Evolutionary conservation across 1,284 basidiomycete genomes (phyloP).

Genomic region (Apiotrichum domesticum): DNA sequence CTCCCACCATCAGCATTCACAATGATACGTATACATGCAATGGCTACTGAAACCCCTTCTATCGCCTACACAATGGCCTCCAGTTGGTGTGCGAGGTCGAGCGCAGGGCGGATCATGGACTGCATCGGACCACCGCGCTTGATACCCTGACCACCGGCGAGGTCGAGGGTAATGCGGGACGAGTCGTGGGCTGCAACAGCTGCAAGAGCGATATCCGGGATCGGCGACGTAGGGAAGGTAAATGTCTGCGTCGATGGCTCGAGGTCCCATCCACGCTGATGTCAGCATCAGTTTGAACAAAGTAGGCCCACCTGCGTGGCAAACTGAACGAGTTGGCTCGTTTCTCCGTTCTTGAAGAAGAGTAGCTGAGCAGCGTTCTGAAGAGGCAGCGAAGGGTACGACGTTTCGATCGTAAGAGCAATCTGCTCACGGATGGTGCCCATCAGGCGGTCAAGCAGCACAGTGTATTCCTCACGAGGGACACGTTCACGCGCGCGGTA

Average conservation of each 20-base stretch:
- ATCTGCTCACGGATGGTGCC: slow-evolving; percentile 46
- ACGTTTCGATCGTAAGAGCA: slow-evolving; percentile 46
- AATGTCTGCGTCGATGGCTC: slow-evolving; percentile 39
- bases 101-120: slow-evolving; percentile 42
- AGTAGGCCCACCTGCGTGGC: slow-evolving; percentile 26
- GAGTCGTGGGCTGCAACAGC: slow-evolving; percentile 18
- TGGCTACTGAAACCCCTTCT: neutral
- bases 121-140: slow-evolving; percentile 35
- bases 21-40: slow-evolving; percentile 20
- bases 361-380: slow-evolving; percentile 42
- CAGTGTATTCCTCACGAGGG: slow-evolving; percentile 44
- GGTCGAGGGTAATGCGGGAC: slow-evolving; percentile 18
- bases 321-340: slow-evolving; percentile 32
- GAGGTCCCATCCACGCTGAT: slow-evolving; percentile 41
- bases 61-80: slow-evolving; percentile 44
- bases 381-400: slow-evolving; percentile 44
- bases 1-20: no score
- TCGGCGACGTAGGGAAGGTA: slow-evolving; percentile 23
- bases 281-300: slow-evolving; percentile 6
- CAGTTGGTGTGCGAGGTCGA: slow-evolving; percentile 43
- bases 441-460: slow-evolving; percentile 44
- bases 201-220: slow-evolving; percentile 22
- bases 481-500: slow-evolving; percentile 87
- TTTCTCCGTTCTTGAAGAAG: slow-evolving; percentile 45
- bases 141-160: slow-evolving; percentile 28